Conservation (phyloP, 768 basidiomycete species). For the Piloderma croceum region DNA sequence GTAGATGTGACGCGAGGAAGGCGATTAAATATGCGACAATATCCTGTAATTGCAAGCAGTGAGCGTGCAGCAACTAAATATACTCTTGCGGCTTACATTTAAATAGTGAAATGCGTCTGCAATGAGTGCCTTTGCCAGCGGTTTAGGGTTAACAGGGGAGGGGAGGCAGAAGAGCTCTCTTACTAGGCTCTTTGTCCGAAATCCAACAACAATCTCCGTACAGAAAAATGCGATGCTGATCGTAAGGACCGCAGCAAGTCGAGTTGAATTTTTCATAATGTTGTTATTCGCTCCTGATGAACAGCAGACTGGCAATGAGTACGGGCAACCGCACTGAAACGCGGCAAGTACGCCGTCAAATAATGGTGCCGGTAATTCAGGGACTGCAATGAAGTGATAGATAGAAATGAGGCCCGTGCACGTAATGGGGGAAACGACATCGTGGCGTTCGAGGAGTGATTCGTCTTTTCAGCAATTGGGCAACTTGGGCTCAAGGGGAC, state of each 20-base stretch:
- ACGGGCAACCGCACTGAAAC: too few relatives aligned
- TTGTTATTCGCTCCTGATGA: too few relatives aligned
- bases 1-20: neutral
- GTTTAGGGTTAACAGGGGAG: conserved; percentile 6
- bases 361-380: too few relatives aligned
- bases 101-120: conserved; percentile 58
- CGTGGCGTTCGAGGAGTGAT: too few relatives aligned
- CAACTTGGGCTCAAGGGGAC: too few relatives aligned
- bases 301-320: too few relatives aligned
- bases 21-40: conserved; percentile 40
- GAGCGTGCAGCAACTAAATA: neutral
- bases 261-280: conserved; percentile 46
- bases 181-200: conserved; percentile 44
- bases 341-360: too few relatives aligned
- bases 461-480: too few relatives aligned
- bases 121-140: conserved; percentile 15
- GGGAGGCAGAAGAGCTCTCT: conserved; percentile 2
- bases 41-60: conserved; percentile 27
- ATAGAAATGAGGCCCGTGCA: too few relatives aligned
- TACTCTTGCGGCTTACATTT: conserved; percentile 37
- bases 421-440: too few relatives aligned
- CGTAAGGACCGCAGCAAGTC: conserved; percentile 40
- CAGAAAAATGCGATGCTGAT: conserved; percentile 45
- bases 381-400: too few relatives aligned
- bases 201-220: conserved; percentile 51